Percentiles rank a stretch among this genome's conserved stretches.
phyloP scores from a whole-genome alignment of 140 eudicot species.

The Stevia rebaudiana region DNA sequence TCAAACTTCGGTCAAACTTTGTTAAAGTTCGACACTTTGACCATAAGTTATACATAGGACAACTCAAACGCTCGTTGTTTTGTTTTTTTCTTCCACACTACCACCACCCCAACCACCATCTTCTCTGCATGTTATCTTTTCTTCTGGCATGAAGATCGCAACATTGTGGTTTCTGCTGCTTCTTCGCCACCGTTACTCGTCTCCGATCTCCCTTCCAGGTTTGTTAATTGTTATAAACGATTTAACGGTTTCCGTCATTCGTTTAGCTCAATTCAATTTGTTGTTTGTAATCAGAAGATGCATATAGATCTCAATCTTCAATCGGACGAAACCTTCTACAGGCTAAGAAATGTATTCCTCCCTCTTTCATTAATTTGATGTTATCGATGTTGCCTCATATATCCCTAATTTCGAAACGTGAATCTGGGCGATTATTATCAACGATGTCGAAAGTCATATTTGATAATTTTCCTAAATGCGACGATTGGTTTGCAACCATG shows the following conservation, averaged over 20 bases:
- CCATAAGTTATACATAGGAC: no score
- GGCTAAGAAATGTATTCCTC: conserved; percentile 31
- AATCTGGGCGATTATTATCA: no score
- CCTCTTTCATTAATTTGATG: no score
- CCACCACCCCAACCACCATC: background rate
- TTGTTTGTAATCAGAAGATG: conserved; percentile 30
- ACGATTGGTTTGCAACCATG: no score
- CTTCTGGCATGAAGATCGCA: background rate
- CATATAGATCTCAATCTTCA: conserved; percentile 31
- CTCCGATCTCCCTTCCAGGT: background rate
- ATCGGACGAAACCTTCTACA: conserved; percentile 65
- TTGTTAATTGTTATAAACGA: background rate
- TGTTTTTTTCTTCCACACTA: background rate
- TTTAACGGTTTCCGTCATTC: background rate
- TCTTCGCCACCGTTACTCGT: background rate
- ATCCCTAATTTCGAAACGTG: no score
- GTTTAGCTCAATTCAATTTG: background rate
- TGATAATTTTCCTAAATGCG: no score
- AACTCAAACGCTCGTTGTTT: no score
- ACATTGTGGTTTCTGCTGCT: background rate
- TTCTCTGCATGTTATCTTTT: background rate
- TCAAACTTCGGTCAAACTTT: background rate
- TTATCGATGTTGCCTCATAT: no score
- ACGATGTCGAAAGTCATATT: no score
- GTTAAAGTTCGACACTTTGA: background rate